phyloP scores from a whole-genome alignment of 2,329 filamentous ascomycete species.

The Aspergillus ochraceus region DNA sequence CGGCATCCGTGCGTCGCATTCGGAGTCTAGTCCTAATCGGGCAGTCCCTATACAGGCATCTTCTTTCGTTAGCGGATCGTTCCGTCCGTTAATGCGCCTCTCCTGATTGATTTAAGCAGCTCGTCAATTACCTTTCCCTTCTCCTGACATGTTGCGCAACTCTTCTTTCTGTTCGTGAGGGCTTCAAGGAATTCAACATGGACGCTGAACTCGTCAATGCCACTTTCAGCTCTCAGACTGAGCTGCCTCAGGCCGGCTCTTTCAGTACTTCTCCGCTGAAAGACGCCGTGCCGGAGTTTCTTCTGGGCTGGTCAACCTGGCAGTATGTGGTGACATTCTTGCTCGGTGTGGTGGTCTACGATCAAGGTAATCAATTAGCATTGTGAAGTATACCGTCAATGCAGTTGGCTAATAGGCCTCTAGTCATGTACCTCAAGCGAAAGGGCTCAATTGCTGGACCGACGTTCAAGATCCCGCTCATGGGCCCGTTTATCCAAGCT shows the following conservation, averaged over 20 bases:
- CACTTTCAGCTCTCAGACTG: conserved; percentile 10
- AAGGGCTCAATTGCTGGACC: conserved; percentile 73
- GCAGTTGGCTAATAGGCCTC: conserved; percentile 1
- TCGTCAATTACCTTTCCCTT: neutral
- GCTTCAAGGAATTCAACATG: conserved; percentile 8
- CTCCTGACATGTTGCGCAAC: neutral
- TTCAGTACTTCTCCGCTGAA: neutral
- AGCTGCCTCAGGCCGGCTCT: conserved; percentile 9
- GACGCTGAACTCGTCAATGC: conserved; percentile 9
- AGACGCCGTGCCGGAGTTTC: neutral
- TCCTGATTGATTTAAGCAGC: neutral
- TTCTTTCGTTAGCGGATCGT: no score
- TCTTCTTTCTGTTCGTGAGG: neutral
- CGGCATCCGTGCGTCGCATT: neutral
- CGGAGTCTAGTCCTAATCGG: conserved; percentile 27
- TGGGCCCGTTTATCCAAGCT: conserved; percentile 84
- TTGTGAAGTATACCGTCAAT: neutral
- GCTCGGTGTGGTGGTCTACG: conserved; percentile 69
- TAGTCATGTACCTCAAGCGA: conserved; percentile 67
- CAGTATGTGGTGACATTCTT: conserved; percentile 54
- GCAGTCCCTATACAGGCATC: conserved; percentile 3
- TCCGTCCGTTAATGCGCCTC: no score
- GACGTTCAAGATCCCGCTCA: conserved; percentile 70
- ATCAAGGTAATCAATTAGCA: conserved; percentile 65
- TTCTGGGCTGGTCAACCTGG: conserved; percentile 43